Conservation (phyloP, 208 protist genomes). For the Trypanosoma scelopori region DNA sequence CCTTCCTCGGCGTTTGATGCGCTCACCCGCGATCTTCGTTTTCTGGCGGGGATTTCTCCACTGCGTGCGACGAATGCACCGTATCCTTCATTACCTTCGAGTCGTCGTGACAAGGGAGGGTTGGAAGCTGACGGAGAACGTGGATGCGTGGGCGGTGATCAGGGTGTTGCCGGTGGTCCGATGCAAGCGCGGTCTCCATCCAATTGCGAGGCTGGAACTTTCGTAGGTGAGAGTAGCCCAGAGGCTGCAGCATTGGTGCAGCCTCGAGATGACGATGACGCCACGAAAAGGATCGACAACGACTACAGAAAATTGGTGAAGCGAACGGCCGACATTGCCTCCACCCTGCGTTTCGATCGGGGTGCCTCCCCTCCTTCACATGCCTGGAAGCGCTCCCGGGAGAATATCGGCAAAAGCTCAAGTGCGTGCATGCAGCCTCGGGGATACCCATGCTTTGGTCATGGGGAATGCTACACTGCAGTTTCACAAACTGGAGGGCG, state of each 20-base stretch:
- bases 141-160: background rate
- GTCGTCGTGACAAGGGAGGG: background rate
- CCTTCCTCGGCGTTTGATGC: slow-evolving; percentile 4
- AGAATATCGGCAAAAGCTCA: background rate
- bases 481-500: background rate
- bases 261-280: background rate
- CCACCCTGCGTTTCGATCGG: slow-evolving; percentile 1
- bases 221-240: background rate
- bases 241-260: slow-evolving; percentile 1
- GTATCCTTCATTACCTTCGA: background rate
- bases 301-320: slow-evolving; percentile 13
- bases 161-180: too few relatives aligned
- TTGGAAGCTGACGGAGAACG: background rate
- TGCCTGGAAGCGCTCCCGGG: slow-evolving; percentile 3
- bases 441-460: background rate
- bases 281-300: slow-evolving; percentile 8
- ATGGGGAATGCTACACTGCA: background rate
- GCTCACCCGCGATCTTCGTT: slow-evolving; percentile 10
- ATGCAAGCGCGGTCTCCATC: background rate
- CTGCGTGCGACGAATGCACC: background rate
- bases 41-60: background rate
- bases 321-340: slow-evolving; percentile 7
- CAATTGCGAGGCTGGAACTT: background rate
- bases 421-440: background rate
- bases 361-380: background rate